phyloP scores from a whole-genome alignment of 164 flowering plant genomes.

The Stephania japonica region DNA sequence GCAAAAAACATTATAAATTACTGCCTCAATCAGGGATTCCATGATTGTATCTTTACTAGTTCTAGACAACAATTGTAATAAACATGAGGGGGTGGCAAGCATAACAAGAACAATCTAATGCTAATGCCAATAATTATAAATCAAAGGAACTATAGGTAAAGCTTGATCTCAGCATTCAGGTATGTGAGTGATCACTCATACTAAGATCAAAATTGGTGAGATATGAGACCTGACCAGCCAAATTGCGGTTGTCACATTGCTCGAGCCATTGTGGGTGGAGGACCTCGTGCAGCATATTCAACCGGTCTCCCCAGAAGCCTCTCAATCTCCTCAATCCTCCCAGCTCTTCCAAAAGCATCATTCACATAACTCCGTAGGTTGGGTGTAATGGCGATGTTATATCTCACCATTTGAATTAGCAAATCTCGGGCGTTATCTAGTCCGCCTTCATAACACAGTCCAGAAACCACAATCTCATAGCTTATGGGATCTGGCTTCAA shows the following conservation, averaged over 20 bases:
- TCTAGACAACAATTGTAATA: constrained; percentile 1
- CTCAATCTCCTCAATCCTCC: constrained; percentile 44
- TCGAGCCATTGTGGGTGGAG: constrained; percentile 1
- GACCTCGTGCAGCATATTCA: constrained; percentile 20
- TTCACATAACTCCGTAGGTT: constrained; percentile 29
- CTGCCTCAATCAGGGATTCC: neutral
- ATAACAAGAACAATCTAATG: neutral
- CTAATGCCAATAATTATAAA: neutral
- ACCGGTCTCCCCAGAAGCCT: constrained; percentile 42
- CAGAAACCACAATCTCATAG: constrained; percentile 54
- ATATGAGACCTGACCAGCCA: neutral
- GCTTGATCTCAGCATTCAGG: neutral
- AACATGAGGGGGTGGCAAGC: neutral
- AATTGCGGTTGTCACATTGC: constrained; percentile 14
- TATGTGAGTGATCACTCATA: neutral
- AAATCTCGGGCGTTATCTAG: constrained; percentile 33
- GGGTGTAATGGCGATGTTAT: constrained; percentile 35
- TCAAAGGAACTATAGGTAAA: neutral
- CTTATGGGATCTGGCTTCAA: constrained; percentile 56
- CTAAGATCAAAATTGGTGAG: constrained; percentile 8
- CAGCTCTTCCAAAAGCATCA: constrained; percentile 46
- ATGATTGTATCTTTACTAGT: neutral
- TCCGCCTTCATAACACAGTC: constrained; percentile 37
- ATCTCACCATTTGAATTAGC: constrained; percentile 42
- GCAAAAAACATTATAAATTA: neutral